These are phyloP conservation scores for Nigrospora sphaerica DNA, from an alignment of 2,329 filamentous ascomycete genomes.

Conservation along the genomic window DNA sequence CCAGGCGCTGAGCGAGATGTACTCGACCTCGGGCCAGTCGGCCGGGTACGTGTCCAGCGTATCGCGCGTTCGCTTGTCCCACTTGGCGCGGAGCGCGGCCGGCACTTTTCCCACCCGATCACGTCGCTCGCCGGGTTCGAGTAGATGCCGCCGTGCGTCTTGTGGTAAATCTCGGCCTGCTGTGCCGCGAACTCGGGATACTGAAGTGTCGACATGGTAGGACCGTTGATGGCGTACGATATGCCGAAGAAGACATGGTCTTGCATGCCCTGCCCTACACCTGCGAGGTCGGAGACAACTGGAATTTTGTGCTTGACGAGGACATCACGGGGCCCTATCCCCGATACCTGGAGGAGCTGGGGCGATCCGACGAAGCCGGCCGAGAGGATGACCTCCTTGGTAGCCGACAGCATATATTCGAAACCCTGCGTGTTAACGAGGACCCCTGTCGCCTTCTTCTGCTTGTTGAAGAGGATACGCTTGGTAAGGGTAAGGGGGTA, in stretches of 20 bases:
- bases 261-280: conserved; percentile 25
- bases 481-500: conserved; percentile 29
- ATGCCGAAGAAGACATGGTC: conserved; percentile 26
- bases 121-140: conserved; percentile 45
- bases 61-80: conserved; percentile 37
- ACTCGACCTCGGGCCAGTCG: too few relatives aligned
- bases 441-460: conserved; percentile 23
- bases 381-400: conserved; percentile 57
- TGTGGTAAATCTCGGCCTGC: conserved; percentile 58
- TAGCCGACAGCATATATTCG: conserved; percentile 26
- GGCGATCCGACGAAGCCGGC: conserved; percentile 61
- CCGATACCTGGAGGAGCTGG: conserved; percentile 27
- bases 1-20: not conserved
- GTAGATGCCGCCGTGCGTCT: conserved; percentile 42
- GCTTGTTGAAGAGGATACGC: conserved; percentile 33
- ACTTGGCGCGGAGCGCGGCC: conserved; percentile 5
- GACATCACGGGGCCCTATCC: conserved; percentile 19
- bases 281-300: conserved; percentile 19
- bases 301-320: conserved; percentile 17
- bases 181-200: conserved; percentile 48
- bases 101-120: conserved; percentile 21
- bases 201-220: conserved; percentile 57
- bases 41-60: conserved; percentile 45
- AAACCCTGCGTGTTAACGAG: conserved; percentile 10
- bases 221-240: conserved; percentile 51